Evolutionary conservation across 139 green algal species (phyloP), one percentile per base, ranked within the genome.

Genomic region (Chlamydomonas schloesseri): DNA sequence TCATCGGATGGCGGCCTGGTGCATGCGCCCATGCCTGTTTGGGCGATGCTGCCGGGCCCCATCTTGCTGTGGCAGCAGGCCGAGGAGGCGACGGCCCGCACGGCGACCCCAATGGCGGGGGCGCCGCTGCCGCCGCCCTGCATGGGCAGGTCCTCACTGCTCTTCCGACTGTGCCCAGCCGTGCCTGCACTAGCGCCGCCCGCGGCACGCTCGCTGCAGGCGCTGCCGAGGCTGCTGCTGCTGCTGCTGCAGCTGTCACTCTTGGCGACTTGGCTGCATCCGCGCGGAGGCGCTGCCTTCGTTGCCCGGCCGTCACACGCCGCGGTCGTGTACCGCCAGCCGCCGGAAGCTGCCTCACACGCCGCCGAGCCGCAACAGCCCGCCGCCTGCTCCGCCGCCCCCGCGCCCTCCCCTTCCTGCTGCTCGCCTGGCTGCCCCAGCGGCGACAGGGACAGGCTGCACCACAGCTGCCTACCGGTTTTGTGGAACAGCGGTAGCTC

Each of bases 211-310:
- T 50, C 42, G 8, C 42, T 50, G 42, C 42, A 13, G 55, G 23
- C 73, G 31, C 10, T 26, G 29, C 73, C 47, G 65, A 13, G 28
- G 46, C 73, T n/a, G 73, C 31, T 50, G 47, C 50, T 28, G 28
- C 73, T 28, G 29, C 73, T 37, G 71, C 73, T 67, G 29, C 13
- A 18, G 71, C 71, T 78, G 71, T 18, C 42, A 60, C 71, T 77
- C 24, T 24, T 34, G 23, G 18, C 50, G n/a, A 2, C 33, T 3
- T 21, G 4, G 62, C 50, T 6, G 13, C 28, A 9, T 0, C 73
- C 46, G 50, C 21, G 55, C 55, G 18, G 55, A 5, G 42, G 70
- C 70, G n/a, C n/a, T n/a, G n/a, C n/a, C n/a, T n/a, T n/a, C n/a
- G n/a, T n/a, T n/a, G n/a, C n/a, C n/a, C n/a, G n/a, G n/a, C n/a